Evolutionary conservation across 2,329 filamentous ascomycete species (phyloP), one percentile per base, ranked within the genome.

Genomic region (Colletotrichum caudatum): DNA sequence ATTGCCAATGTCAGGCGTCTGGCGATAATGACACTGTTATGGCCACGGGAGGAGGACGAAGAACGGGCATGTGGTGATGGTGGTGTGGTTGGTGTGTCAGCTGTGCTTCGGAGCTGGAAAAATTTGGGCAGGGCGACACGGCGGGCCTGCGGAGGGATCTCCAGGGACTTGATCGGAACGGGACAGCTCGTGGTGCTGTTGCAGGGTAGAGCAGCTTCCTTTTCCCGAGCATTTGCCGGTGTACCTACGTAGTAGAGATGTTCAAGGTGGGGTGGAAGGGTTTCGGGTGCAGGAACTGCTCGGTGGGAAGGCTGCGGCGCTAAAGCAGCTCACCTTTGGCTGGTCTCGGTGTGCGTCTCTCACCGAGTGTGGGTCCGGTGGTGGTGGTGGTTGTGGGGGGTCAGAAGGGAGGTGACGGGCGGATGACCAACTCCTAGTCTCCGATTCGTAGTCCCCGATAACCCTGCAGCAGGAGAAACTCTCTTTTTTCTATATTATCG

Each of bases 31-130:
- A 62, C 61, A 54, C n/a, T 51, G 35, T 18, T 44, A 9, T 54
- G 67, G 14, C 61, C 62, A 72, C 71, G 71, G 23, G 64, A 50
- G 41, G 48, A 39, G 73, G 41, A 29, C 29, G 29, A 64, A 44
- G 29, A n/a, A 50, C 41, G 72, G 58, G 57, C 71, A 74, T 68
- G 66, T 74, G 72, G 62, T 69, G 23, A 46, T 46, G 59, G 56
- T 69, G 73, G 61, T 73, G 71, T 60, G 73, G 53, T 57, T 60
- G 26, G 26, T 66, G 69, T 74, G 63, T 74, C 66, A 59, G 58
- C 44, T 58, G 57, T 66, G 57, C 57, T 67, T 71, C 59, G 59
- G 59, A 66, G 57, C 59, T 71, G 71, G 68, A 66, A 72, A 69
- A 57, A 57, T 62, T 73, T 66, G 58, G 71, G 46, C 48, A 54